Conservation (phyloP, 2,329 filamentous ascomycete genomes). For the Colletotrichum euphorbiae region DNA sequence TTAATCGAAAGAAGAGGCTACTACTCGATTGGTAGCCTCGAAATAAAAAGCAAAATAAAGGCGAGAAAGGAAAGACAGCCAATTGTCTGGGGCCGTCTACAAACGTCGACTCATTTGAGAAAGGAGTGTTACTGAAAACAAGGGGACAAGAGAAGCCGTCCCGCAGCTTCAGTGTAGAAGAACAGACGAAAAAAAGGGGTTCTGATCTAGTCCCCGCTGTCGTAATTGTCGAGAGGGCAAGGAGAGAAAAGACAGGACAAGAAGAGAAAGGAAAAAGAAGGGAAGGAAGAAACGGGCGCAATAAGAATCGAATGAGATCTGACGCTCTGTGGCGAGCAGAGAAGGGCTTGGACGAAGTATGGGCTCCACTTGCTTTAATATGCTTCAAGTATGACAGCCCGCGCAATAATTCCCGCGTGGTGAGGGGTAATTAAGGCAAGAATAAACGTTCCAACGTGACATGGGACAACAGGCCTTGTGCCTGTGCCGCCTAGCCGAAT, state of each 20-base stretch:
- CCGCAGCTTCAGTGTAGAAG: slow-evolving; percentile 49
- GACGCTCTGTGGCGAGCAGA: slow-evolving; percentile 31
- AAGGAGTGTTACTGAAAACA: slow-evolving; percentile 41
- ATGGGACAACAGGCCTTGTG: slow-evolving; percentile 27
- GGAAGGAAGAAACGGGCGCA: slow-evolving; percentile 43
- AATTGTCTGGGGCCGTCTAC: slow-evolving; percentile 43
- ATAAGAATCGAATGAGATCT: slow-evolving; percentile 37
- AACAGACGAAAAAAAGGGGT: slow-evolving; percentile 37
- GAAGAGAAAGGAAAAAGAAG: slow-evolving; percentile 42
- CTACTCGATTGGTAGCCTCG: slow-evolving; percentile 31
- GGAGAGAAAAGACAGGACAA: slow-evolving; percentile 40
- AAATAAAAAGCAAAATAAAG: slow-evolving; percentile 40
- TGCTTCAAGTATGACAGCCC: slow-evolving; percentile 43
- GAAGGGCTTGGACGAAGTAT: slow-evolving; percentile 41
- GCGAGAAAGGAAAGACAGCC: slow-evolving; percentile 39
- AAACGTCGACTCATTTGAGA: slow-evolving; percentile 38
- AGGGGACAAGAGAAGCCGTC: slow-evolving; percentile 50
- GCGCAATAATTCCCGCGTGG: slow-evolving; percentile 29
- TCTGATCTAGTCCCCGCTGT: slow-evolving; percentile 31
- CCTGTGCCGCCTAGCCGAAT: slow-evolving; percentile 21
- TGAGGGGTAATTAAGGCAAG: slow-evolving; percentile 40
- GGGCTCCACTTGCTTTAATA: slow-evolving; percentile 48
- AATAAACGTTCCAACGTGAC: slow-evolving; percentile 42
- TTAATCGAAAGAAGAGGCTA: slow-evolving; percentile 10
- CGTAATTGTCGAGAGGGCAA: slow-evolving; percentile 37